These are phyloP conservation scores for Symbiodinium natans DNA, from an alignment of 73 alveolate species.

Conservation along the genomic window DNA sequence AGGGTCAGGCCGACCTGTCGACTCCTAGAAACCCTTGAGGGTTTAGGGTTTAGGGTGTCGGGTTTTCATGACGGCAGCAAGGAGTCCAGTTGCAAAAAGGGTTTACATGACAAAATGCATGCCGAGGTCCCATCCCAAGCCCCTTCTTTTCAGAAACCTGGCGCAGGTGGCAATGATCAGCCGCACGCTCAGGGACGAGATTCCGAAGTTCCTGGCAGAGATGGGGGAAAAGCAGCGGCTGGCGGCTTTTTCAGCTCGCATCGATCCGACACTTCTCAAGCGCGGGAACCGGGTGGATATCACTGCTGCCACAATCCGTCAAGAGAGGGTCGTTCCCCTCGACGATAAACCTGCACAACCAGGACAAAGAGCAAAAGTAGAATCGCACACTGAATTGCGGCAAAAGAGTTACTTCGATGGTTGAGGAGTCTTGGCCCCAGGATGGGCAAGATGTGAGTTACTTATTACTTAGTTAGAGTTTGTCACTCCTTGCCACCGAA, in stretches of 20 bases:
- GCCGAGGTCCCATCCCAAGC: background rate
- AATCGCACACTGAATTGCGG: too few relatives aligned
- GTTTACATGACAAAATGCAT: background rate
- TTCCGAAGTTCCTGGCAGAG: background rate
- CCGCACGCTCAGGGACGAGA: background rate
- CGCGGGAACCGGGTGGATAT: slow-evolving; percentile 17
- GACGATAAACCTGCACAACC: background rate
- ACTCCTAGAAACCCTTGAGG: background rate
- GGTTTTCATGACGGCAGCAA: background rate
- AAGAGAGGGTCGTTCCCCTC: background rate
- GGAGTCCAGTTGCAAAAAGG: background rate
- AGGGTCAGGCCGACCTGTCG: slow-evolving; percentile 33
- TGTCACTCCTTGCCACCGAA: too few relatives aligned
- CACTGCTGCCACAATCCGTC: slow-evolving; percentile 7
- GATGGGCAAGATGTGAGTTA: too few relatives aligned
- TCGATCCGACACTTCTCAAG: background rate
- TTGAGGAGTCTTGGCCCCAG: too few relatives aligned
- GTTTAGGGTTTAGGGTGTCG: background rate
- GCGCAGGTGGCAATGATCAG: background rate
- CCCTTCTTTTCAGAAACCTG: too few relatives aligned
- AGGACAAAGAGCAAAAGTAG: background rate
- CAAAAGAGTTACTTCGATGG: too few relatives aligned
- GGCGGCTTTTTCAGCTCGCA: background rate
- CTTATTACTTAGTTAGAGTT: too few relatives aligned
- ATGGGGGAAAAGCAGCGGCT: background rate